Conservation (phyloP, 495 filamentous ascomycete genomes). For the Aspergillus sparsus region DNA sequence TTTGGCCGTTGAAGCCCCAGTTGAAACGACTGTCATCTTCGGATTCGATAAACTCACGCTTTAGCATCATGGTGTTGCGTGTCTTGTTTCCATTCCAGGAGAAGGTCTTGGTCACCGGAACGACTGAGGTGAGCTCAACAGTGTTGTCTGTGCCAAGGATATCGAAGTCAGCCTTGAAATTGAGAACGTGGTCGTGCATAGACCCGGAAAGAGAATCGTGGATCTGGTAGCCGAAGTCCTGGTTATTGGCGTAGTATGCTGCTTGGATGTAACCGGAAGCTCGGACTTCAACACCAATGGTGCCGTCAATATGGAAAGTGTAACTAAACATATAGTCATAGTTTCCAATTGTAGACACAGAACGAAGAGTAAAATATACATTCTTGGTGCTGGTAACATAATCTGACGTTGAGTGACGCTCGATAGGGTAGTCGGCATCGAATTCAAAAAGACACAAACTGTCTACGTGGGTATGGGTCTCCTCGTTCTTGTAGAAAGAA, state of each 20-base stretch:
- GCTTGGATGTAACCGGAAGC: slow-evolving; percentile 59
- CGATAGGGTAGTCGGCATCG: slow-evolving; percentile 21
- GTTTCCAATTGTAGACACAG: slow-evolving; percentile 21
- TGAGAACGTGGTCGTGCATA: slow-evolving; percentile 63
- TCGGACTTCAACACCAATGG: slow-evolving; percentile 55
- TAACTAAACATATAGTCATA: slow-evolving; percentile 38
- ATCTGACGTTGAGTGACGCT: slow-evolving; percentile 16
- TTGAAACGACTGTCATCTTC: slow-evolving; percentile 52
- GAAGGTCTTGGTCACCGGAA: slow-evolving; percentile 43
- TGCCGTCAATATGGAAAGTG: slow-evolving; percentile 57
- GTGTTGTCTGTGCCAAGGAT: slow-evolving; percentile 53
- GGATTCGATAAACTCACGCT: slow-evolving; percentile 42
- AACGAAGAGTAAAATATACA: slow-evolving; percentile 22
- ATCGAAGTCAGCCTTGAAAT: slow-evolving; percentile 60
- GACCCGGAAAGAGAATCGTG: slow-evolving; percentile 52
- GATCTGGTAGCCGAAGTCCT: slow-evolving; percentile 57
- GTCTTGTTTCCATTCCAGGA: slow-evolving; percentile 49
- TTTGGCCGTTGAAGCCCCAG: slow-evolving; percentile 52
- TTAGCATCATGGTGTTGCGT: slow-evolving; percentile 57
- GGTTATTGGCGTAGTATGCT: slow-evolving; percentile 51
- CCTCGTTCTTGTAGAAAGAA: slow-evolving; percentile 20
- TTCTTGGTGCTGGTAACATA: slow-evolving; percentile 19
- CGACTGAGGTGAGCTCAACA: slow-evolving; percentile 42
- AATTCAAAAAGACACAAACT: slow-evolving; percentile 24
- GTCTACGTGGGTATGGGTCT: slow-evolving; percentile 22